Conservation (phyloP, 257 asterid species). For the Coffea canephora region DNA sequence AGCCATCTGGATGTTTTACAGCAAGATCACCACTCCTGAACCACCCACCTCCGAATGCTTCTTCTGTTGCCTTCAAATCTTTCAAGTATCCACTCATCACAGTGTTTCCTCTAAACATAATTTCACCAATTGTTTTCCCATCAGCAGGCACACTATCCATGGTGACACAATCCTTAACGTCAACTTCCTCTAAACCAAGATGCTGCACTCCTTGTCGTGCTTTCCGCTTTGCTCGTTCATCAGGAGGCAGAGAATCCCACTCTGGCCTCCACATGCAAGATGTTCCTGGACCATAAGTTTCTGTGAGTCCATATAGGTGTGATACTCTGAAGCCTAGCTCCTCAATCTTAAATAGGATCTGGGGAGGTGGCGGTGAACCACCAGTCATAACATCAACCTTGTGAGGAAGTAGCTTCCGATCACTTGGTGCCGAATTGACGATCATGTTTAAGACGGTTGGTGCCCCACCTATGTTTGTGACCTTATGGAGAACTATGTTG, state of each 20-base stretch:
- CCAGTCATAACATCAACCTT: conserved; percentile 39
- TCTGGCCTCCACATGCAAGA: conserved; percentile 35
- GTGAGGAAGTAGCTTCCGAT: conserved; percentile 29
- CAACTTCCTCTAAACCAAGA: conserved; percentile 30
- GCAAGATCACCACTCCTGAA: conserved; percentile 39
- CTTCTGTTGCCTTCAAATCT: conserved; percentile 30
- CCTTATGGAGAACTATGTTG: conserved; percentile 24
- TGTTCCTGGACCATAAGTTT: conserved; percentile 38
- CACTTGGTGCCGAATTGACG: conserved; percentile 19
- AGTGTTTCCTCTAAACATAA: conserved; percentile 39
- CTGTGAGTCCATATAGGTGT: conserved; percentile 42
- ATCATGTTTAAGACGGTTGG: conserved; percentile 44
- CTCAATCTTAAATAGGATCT: conserved; percentile 33
- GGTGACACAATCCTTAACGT: conserved; percentile 25
- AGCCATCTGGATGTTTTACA: conserved; percentile 39
- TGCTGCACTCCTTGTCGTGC: conserved; percentile 38
- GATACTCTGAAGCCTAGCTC: conserved; percentile 33
- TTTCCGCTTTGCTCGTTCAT: conserved; percentile 26
- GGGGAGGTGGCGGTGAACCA: conserved; percentile 45
- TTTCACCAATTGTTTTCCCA: conserved; percentile 35
- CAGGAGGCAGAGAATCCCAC: conserved; percentile 36
- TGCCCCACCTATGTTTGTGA: conserved; percentile 42
- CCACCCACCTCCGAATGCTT: conserved; percentile 40
- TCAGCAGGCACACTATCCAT: conserved; percentile 32
- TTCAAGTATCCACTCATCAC: conserved; percentile 43